phyloP scores from a whole-genome alignment of 345 rosid genomes.

The Zanthoxylum bungeanum region DNA sequence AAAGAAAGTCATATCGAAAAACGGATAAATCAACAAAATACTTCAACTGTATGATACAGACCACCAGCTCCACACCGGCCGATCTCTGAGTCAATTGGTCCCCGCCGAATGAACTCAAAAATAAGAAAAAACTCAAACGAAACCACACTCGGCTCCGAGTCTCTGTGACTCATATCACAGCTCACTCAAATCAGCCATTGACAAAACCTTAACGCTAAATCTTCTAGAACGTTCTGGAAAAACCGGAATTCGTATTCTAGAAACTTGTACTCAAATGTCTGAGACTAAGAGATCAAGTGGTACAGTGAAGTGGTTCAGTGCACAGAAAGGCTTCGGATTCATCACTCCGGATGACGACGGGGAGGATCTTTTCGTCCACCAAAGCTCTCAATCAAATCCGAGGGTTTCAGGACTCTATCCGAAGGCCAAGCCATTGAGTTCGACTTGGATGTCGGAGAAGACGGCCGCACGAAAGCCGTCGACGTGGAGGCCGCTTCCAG shows the following conservation, averaged over 20 bases:
- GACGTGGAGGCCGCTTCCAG: constrained; percentile 33
- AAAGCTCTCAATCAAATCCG: constrained; percentile 59
- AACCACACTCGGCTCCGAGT: background rate
- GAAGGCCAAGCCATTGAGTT: constrained; percentile 62
- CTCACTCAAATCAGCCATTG: background rate
- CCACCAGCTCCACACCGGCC: background rate
- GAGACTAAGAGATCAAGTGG: constrained; percentile 47
- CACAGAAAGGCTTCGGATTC: constrained; percentile 69
- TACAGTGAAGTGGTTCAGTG: constrained; percentile 70
- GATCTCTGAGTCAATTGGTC: constrained; percentile 10
- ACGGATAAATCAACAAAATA: constrained; percentile 12
- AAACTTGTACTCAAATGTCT: constrained; percentile 32
- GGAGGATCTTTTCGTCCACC: constrained; percentile 69
- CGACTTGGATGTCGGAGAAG: constrained; percentile 46
- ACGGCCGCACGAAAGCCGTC: constrained; percentile 54
- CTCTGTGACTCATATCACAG: background rate
- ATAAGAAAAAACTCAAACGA: background rate
- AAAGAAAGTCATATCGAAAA: background rate
- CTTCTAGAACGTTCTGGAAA: constrained; percentile 6
- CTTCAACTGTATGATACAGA: constrained; percentile 4
- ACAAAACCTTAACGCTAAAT: background rate
- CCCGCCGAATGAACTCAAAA: constrained; percentile 12
- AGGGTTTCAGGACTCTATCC: constrained; percentile 62
- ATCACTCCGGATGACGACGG: constrained; percentile 54
- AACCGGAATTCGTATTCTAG: background rate